phyloP scores from a whole-genome alignment of 805 yeast species.

The Kodamaea leandrae region DNA sequence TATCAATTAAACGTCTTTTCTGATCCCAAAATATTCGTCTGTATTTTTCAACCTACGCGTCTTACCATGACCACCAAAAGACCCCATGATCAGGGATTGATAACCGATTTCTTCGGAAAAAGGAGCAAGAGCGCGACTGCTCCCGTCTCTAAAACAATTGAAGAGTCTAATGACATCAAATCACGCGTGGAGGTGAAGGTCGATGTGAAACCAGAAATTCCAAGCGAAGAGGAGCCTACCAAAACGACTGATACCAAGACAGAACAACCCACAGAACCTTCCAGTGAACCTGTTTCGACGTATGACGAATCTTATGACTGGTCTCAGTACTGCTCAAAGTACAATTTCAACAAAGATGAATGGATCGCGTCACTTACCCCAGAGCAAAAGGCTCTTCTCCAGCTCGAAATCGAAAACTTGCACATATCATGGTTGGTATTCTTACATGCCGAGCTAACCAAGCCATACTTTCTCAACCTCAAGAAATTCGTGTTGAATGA shows the following conservation, averaged over 20 bases:
- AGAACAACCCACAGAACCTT: background rate
- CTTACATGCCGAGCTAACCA: slow-evolving; percentile 68
- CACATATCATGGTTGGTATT: slow-evolving; percentile 77
- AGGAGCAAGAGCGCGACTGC: background rate
- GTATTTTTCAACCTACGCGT: too few relatives aligned
- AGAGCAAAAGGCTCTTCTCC: slow-evolving; percentile 52
- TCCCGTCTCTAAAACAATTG: background rate
- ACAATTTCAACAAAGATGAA: slow-evolving; percentile 45
- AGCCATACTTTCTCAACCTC: slow-evolving; percentile 77
- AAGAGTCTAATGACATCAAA: too few relatives aligned
- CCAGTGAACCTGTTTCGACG: background rate
- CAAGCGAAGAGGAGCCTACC: background rate
- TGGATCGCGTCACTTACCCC: slow-evolving; percentile 50
- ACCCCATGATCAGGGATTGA: background rate
- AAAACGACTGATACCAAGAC: background rate
- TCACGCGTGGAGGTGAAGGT: background rate
- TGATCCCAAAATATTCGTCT: too few relatives aligned
- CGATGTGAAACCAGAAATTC: background rate
- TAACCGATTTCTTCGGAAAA: background rate
- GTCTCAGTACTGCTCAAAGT: slow-evolving; percentile 8
- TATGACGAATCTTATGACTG: too few relatives aligned
- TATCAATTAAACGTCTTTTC: too few relatives aligned
- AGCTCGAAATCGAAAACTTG: slow-evolving; percentile 66
- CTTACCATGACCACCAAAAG: background rate
- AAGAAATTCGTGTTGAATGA: slow-evolving; percentile 61